Percentiles rank a stretch among this genome's conserved stretches.
These are phyloP conservation scores for Pseudogymnoascus destructans DNA, from an alignment of 2,329 filamentous ascomycete genomes.

Conservation along the genomic window DNA sequence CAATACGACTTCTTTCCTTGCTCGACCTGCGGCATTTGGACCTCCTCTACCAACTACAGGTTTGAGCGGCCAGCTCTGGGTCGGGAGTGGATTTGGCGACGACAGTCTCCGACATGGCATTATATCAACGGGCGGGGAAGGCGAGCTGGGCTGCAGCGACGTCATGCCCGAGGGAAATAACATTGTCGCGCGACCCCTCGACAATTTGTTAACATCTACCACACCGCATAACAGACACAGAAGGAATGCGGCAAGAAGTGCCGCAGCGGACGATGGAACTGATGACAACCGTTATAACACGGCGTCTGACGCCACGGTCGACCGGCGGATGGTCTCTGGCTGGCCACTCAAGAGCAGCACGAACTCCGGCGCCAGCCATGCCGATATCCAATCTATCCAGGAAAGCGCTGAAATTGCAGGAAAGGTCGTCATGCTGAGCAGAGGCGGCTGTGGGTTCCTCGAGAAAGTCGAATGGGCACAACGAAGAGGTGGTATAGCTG, in stretches of 20 bases:
- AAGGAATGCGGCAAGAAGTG: constrained; percentile 22
- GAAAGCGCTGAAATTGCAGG: constrained; percentile 86
- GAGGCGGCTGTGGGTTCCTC: constrained; percentile 88
- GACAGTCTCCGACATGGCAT: constrained; percentile 34
- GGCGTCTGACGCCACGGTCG: not conserved
- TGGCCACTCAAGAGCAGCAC: constrained; percentile 14
- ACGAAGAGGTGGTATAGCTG: constrained; percentile 69
- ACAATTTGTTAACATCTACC: constrained; percentile 15
- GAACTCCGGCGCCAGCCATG: constrained; percentile 36
- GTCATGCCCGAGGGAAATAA: constrained; percentile 47
- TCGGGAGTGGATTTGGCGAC: constrained; percentile 82
- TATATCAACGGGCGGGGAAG: constrained; percentile 41
- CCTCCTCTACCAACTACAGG: constrained; percentile 62
- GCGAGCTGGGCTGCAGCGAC: constrained; percentile 90
- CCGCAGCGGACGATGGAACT: constrained; percentile 54
- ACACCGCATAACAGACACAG: constrained; percentile 27
- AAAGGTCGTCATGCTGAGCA: constrained; percentile 81
- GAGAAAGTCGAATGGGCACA: constrained; percentile 98
- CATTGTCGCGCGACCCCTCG: constrained; percentile 8
- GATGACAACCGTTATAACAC: constrained; percentile 41
- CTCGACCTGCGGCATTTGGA: constrained; percentile 85
- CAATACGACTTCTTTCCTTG: constrained; percentile 93
- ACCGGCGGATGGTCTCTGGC: not conserved
- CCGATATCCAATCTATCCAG: constrained; percentile 83
- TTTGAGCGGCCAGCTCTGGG: constrained; percentile 82